phyloP scores from a whole-genome alignment of 495 filamentous ascomycete genomes.

The Rhizodiscina lignyota region DNA sequence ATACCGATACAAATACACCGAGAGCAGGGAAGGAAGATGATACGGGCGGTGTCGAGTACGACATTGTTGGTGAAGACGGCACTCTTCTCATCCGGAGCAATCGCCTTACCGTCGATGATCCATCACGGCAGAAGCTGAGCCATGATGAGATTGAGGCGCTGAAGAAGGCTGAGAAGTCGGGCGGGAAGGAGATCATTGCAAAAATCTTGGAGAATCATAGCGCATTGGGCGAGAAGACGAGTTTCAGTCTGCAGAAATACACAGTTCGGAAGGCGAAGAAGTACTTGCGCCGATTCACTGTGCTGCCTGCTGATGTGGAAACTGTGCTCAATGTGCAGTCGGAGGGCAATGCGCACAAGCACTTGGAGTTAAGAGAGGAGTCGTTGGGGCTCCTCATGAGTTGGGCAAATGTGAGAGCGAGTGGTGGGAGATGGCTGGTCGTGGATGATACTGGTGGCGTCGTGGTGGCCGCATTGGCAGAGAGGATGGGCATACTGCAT shows the following conservation, averaged over 20 bases:
- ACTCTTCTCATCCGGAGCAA: constrained; percentile 61
- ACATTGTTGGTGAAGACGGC: constrained; percentile 33
- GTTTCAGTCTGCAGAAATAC: constrained; percentile 87
- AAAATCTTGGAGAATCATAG: constrained; percentile 74
- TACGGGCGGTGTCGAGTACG: constrained; percentile 32
- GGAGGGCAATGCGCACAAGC: constrained; percentile 60
- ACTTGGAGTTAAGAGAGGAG: constrained; percentile 85
- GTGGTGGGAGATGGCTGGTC: constrained; percentile 65
- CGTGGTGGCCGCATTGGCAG: constrained; percentile 73
- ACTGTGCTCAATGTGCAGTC: no score
- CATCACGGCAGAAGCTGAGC: constrained; percentile 63
- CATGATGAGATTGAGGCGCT: constrained; percentile 80
- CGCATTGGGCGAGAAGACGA: constrained; percentile 81
- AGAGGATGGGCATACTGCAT: constrained; percentile 77
- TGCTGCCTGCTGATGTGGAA: constrained; percentile 66
- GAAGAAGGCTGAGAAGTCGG: constrained; percentile 59
- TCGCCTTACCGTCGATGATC: constrained; percentile 62
- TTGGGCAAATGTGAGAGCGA: constrained; percentile 46
- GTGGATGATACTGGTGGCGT: constrained; percentile 84
- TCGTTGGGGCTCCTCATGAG: constrained; percentile 54
- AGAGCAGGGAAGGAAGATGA: constrained; percentile 21
- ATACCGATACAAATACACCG: no score
- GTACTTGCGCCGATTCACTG: constrained; percentile 72
- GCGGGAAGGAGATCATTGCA: constrained; percentile 75
- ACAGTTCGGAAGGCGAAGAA: constrained; percentile 86